phyloP scores from a whole-genome alignment of 495 filamentous ascomycete species.

The Penicillium maclennaniae region DNA sequence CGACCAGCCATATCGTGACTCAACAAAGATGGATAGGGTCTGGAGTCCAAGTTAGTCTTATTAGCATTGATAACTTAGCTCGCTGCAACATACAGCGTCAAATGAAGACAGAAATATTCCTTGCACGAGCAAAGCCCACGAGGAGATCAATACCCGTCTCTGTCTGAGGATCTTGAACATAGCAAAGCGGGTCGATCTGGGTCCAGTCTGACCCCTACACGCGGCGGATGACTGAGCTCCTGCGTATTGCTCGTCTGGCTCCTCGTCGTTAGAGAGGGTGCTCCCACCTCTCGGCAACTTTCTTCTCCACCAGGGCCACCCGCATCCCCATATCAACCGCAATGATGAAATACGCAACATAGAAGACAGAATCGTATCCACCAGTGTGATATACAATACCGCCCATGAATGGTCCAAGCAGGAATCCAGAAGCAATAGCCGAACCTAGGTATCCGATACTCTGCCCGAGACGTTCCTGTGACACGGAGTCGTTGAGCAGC shows the following conservation, averaged over 20 bases:
- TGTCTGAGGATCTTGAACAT: constrained; percentile 25
- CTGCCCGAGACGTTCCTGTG: constrained; percentile 53
- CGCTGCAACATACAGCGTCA: constrained; percentile 10
- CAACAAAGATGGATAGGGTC: constrained; percentile 63
- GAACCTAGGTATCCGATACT: constrained; percentile 43
- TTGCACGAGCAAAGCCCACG: constrained; percentile 28
- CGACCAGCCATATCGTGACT: constrained; percentile 60
- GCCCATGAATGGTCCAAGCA: constrained; percentile 54
- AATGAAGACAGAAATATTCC: constrained; percentile 33
- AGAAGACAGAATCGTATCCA: constrained; percentile 59
- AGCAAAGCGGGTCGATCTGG: constrained; percentile 6
- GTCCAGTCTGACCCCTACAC: no score
- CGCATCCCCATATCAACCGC: constrained; percentile 61
- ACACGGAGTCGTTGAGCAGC: constrained; percentile 56
- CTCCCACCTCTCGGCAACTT: constrained; percentile 21
- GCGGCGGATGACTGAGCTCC: no score
- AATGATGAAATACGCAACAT: constrained; percentile 53
- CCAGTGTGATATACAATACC: constrained; percentile 57
- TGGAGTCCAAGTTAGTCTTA: constrained; percentile 13
- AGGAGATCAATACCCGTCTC: constrained; percentile 32
- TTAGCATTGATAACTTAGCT: background rate
- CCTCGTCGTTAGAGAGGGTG: background rate
- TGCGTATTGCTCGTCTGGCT: background rate
- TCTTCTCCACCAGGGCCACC: constrained; percentile 61
- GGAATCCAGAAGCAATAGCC: constrained; percentile 29